Conservation (phyloP, 192 early-diverging fungal species). For the Coemansia erecta region DNA sequence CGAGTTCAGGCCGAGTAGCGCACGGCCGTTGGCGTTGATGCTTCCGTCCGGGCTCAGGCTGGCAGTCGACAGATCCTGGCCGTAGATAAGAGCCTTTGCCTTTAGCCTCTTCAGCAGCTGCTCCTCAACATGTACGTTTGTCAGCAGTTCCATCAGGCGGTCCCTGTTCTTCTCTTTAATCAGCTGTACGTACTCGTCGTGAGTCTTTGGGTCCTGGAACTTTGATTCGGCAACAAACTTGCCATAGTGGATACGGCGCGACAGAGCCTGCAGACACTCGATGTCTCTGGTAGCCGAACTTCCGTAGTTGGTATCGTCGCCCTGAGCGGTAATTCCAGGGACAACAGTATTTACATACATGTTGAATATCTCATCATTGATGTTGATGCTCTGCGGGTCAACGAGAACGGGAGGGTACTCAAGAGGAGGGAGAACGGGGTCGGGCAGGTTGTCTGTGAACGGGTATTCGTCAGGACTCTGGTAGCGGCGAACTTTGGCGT, state of each 20-base stretch:
- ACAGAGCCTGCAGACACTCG: constrained; percentile 87
- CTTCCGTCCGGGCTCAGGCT: constrained; percentile 27
- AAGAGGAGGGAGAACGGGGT: constrained; percentile 82
- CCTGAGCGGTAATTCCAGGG: constrained; percentile 66
- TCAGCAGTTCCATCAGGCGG: constrained; percentile 81
- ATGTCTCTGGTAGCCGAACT: constrained; percentile 91
- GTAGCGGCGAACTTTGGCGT: constrained; percentile 85
- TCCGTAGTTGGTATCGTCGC: constrained; percentile 91
- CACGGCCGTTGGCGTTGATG: constrained; percentile 16
- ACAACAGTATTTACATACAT: constrained; percentile 82
- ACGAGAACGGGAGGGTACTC: constrained; percentile 75
- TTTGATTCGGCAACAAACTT: constrained; percentile 98
- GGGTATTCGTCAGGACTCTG: constrained; percentile 94
- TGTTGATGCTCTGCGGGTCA: constrained; percentile 76
- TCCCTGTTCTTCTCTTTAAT: constrained; percentile 73
- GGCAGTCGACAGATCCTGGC: constrained; percentile 72
- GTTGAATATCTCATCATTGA: constrained; percentile 80
- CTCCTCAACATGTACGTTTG: constrained; percentile 84
- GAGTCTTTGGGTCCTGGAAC: constrained; percentile 78
- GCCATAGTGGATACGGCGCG: constrained; percentile 93
- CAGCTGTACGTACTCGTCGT: constrained; percentile 70
- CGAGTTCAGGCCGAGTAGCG: constrained; percentile 6
- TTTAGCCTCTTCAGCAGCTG: constrained; percentile 76
- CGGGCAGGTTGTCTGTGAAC: constrained; percentile 79
- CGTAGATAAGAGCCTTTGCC: constrained; percentile 90